Evolutionary conservation across 345 rosid species (phyloP).

Genomic region (Erysimum cheiranthoides): DNA sequence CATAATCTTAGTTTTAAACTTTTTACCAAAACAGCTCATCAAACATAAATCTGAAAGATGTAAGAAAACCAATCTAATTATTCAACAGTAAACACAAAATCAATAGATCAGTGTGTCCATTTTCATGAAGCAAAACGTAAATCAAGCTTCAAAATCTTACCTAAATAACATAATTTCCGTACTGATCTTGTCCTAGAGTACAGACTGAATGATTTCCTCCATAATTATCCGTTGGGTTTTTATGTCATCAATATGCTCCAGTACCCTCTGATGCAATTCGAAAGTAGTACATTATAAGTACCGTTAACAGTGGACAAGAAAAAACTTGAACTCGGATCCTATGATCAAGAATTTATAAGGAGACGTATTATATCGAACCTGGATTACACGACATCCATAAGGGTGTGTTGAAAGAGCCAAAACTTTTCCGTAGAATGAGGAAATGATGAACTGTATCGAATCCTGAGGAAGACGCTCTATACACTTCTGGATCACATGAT

Average conservation of each 20-base stretch:
- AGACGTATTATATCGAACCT: constrained; percentile 54
- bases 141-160: constrained; percentile 45
- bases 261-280: constrained; percentile 70
- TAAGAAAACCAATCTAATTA: background rate
- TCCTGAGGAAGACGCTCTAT: constrained; percentile 89
- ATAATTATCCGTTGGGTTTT: constrained; percentile 75
- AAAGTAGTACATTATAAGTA: constrained; percentile 15
- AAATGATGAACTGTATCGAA: constrained; percentile 76
- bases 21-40: constrained; percentile 18
- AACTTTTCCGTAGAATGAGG: constrained; percentile 90
- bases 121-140: constrained; percentile 11
- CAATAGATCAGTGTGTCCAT: background rate
- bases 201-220: constrained; percentile 87
- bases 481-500: no score
- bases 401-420: constrained; percentile 90
- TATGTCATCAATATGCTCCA: constrained; percentile 75
- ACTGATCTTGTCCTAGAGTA: constrained; percentile 86
- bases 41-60: constrained; percentile 15
- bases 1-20: background rate
- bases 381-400: constrained; percentile 98
- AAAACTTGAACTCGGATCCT: constrained; percentile 18
- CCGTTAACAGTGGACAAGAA: background rate
- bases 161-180: constrained; percentile 98
- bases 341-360: constrained; percentile 16
- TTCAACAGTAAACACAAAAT: background rate